Base-by-base conservation (phyloP, 768 basidiomycete genomes). In the Collybia mongolica region DNA sequence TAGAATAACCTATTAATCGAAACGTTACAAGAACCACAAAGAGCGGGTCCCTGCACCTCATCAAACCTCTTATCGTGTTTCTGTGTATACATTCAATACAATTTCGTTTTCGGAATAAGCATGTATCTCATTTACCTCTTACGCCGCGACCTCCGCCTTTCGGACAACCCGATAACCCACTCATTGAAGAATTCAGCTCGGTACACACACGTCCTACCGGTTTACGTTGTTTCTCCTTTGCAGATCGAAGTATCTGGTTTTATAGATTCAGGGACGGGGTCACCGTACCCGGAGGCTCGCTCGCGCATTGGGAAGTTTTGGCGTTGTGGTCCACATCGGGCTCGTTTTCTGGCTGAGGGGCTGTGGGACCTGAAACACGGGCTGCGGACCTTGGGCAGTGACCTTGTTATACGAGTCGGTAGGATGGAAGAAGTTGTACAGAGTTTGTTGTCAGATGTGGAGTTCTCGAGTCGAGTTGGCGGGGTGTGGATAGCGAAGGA, bases 81-180 rank as follows among this genome's bases (percentile, higher is more conserved):
- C 24, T 26, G 24, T 7, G 24, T 7, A 26, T 26, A 26, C 7
- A 26, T 26, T 26, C 24, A 7, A 26, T 26, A 26, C 7, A 26
- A 26, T 26, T 26, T 26, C 7, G 7, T 7, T 26, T 26, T 26
- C 24, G 24, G n/a, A 26, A 26, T 7, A 26, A 26, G 24, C 24
- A 42, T 48, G 46, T 48, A 48, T 15, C 46, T 48, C 46, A 48
- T 48, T 8, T 48, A 48, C n/a, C 26, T 48, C 24, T 28, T 48
- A 17, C 46, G 37, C 14, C 46, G 37, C 17, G 46, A 48, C 23
- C 24, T 48, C 12, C 46, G 37, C 38, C 19, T 48, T 12, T 48
- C 46, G 18, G 46, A 48, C 23, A 48, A 48, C 15, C 37, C 39
- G 15, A 48, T 48, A 6, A 19, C 35, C 6, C 47, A 48, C 39